phyloP scores from a whole-genome alignment of 306 rosid species.

The Sicyos edulis region DNA sequence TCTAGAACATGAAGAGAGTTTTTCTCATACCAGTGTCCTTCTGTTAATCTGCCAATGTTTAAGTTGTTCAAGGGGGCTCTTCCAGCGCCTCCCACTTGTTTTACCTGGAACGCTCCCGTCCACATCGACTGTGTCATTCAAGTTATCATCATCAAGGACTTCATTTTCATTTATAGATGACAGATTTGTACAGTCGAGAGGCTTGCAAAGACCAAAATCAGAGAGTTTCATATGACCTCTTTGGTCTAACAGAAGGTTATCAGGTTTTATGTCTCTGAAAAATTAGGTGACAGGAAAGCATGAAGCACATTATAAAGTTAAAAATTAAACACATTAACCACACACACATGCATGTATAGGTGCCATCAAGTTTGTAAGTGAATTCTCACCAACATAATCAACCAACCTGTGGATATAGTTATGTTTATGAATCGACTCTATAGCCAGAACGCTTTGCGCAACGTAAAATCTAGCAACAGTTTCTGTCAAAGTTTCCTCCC shows the following conservation, averaged over 20 bases:
- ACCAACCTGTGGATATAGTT: conserved; percentile 41
- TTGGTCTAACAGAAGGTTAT: conserved; percentile 80
- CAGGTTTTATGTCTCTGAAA: conserved; percentile 87
- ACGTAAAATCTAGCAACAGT: too few species aligned
- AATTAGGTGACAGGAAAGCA: not conserved
- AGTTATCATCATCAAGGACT: conserved; percentile 64
- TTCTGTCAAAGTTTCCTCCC: too few species aligned
- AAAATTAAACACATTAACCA: not conserved
- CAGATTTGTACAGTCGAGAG: conserved; percentile 69
- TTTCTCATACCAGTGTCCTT: conserved; percentile 42
- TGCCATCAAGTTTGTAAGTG: not conserved
- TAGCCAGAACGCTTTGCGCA: too few species aligned
- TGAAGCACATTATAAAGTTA: conserved; percentile 18
- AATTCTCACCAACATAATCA: conserved; percentile 6
- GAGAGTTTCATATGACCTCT: conserved; percentile 72
- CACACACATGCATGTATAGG: not conserved
- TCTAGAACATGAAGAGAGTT: not conserved
- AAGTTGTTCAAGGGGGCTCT: conserved; percentile 84
- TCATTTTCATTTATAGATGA: conserved; percentile 69
- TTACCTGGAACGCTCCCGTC: conserved; percentile 38
- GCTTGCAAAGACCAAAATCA: conserved; percentile 39
- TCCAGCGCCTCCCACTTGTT: conserved; percentile 78
- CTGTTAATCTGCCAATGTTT: conserved; percentile 86
- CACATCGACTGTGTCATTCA: conserved; percentile 58
- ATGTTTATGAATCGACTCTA: too few species aligned